phyloP scores from a whole-genome alignment of 179 eudicot genomes.

The Corrigiola litoralis region DNA sequence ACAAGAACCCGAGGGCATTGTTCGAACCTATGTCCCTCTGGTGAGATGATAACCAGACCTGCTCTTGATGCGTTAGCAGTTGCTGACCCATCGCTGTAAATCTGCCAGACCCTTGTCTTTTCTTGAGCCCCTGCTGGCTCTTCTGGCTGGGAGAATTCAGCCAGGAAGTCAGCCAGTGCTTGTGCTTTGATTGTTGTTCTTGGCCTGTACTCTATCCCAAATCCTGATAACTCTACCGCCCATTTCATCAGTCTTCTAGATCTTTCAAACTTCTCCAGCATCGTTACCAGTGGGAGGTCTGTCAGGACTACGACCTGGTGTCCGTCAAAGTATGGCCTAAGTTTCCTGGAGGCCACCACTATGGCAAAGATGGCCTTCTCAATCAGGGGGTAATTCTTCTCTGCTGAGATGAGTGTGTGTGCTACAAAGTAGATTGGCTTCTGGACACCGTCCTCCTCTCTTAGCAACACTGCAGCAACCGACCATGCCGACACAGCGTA shows the following conservation, averaged over 20 bases:
- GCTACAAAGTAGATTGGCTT: too few relatives aligned
- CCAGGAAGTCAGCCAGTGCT: neutral
- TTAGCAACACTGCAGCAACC: too few relatives aligned
- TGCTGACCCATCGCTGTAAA: neutral
- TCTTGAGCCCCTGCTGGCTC: neutral
- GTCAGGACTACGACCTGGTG: neutral
- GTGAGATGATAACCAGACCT: neutral
- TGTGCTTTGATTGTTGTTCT: neutral
- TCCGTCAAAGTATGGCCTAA: neutral
- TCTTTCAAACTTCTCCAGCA: neutral
- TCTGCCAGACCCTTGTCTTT: too few relatives aligned
- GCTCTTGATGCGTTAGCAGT: neutral
- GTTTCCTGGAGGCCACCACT: neutral
- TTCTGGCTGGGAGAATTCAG: neutral
- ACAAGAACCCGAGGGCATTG: neutral
- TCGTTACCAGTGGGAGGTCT: neutral
- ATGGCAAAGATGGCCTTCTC: neutral
- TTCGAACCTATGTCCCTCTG: neutral
- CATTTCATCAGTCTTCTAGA: neutral
- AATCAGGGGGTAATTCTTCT: neutral
- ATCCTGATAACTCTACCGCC: neutral
- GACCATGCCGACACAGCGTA: neutral
- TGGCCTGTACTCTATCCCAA: neutral
- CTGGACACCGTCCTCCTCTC: too few relatives aligned
- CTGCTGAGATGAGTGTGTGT: too few relatives aligned